These are phyloP conservation scores for Tylopilus sp. DNA, from an alignment of 768 basidiomycete genomes.

Conservation along the genomic window DNA sequence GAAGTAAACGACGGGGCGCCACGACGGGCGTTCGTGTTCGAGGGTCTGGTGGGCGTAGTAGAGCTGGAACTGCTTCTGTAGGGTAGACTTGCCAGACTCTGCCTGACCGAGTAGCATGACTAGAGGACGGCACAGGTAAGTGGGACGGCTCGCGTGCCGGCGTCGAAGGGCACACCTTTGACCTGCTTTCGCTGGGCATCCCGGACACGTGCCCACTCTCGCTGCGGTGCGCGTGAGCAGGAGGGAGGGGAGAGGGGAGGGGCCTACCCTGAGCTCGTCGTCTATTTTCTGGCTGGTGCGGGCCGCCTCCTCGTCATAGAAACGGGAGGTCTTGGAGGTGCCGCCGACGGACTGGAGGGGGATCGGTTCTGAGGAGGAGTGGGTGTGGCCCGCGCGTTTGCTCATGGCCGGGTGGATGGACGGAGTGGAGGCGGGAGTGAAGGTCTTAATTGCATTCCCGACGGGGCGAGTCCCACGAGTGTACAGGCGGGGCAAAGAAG, in stretches of 20 bases:
- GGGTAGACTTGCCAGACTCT: conserved; percentile 79
- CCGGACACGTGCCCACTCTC: conserved; percentile 45
- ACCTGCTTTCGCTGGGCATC: conserved; percentile 47
- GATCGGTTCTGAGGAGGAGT: conserved; percentile 32
- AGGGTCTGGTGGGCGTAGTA: conserved; percentile 71
- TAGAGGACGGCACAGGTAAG: conserved; percentile 24
- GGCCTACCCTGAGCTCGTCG: conserved; percentile 50
- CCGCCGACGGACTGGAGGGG: conserved; percentile 31
- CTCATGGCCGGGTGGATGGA: conserved; percentile 21
- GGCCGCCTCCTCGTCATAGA: conserved; percentile 42
- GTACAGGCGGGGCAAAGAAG: conserved; percentile 35
- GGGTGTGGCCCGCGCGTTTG: conserved; percentile 26
- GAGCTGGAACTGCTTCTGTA: conserved; percentile 82
- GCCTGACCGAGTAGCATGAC: conserved; percentile 79
- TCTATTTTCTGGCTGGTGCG: conserved; percentile 52
- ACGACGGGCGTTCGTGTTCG: conserved; percentile 67
- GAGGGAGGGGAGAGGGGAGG: neutral
- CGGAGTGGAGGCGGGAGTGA: conserved; percentile 16
- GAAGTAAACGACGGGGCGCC: conserved; percentile 80
- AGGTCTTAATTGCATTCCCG: conserved; percentile 32
- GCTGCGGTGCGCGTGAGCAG: conserved; percentile 33
- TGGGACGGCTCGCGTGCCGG: neutral
- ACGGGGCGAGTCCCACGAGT: conserved; percentile 34
- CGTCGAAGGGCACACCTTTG: conserved; percentile 41
- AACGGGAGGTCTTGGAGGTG: conserved; percentile 30